Evolutionary conservation across 768 basidiomycete genomes (phyloP).

Genomic region (Mycena kentingensis): DNA sequence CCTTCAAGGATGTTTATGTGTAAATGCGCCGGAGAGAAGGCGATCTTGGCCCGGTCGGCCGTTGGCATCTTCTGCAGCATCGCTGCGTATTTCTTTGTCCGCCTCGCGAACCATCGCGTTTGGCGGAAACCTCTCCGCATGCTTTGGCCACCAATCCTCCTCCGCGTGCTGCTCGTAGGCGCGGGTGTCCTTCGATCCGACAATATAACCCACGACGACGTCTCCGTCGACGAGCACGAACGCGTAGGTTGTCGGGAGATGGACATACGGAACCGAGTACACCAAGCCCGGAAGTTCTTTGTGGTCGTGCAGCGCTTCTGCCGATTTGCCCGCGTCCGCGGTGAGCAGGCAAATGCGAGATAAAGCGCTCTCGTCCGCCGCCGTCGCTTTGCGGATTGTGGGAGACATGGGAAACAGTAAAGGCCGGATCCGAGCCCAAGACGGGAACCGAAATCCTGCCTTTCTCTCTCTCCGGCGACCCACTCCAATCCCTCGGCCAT

Average conservation of each 20-base stretch:
- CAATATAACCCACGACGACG: constrained; percentile 67
- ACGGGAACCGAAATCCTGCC: too few relatives aligned
- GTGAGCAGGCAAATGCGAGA: constrained; percentile 77
- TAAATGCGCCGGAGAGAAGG: constrained; percentile 72
- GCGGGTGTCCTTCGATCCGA: constrained; percentile 69
- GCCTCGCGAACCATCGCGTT: constrained; percentile 35
- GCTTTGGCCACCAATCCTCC: constrained; percentile 66
- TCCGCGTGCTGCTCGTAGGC: constrained; percentile 58
- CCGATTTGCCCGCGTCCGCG: constrained; percentile 68
- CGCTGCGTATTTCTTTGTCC: constrained; percentile 49
- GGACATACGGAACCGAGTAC: constrained; percentile 77
- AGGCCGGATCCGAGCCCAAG: too few relatives aligned
- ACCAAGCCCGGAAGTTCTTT: constrained; percentile 69
- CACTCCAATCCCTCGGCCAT: constrained; percentile 12
- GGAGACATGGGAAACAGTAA: constrained; percentile 39
- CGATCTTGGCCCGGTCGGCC: constrained; percentile 54
- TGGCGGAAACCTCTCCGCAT: constrained; percentile 56
- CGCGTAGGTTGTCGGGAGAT: constrained; percentile 66
- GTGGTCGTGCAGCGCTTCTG: constrained; percentile 60
- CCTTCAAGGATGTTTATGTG: constrained; percentile 72
- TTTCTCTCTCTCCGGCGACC: too few relatives aligned
- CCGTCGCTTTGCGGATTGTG: constrained; percentile 57
- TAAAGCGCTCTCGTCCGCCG: constrained; percentile 56
- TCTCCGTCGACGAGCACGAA: constrained; percentile 68
- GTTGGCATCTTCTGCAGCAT: constrained; percentile 43